phyloP scores from a whole-genome alignment of 2,329 filamentous ascomycete species.

The Colletotrichum incanum region DNA sequence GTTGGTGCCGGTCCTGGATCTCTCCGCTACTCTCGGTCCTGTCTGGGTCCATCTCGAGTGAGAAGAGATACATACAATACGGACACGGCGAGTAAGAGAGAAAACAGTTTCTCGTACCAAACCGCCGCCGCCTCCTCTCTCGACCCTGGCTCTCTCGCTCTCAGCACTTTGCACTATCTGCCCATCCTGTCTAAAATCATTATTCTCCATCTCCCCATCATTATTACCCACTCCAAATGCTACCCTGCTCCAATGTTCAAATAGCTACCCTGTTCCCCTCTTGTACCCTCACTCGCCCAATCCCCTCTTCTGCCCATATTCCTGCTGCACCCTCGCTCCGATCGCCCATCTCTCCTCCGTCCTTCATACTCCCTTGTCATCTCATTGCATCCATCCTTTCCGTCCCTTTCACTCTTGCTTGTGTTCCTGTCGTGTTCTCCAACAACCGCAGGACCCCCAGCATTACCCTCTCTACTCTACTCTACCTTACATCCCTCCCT shows the following conservation, averaged over 20 bases:
- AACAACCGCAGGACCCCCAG: constrained; percentile 25
- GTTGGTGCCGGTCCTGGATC: constrained; percentile 8
- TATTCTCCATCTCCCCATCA: constrained; percentile 38
- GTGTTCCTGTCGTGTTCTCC: constrained; percentile 26
- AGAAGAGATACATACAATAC: background rate
- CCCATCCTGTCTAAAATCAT: constrained; percentile 12
- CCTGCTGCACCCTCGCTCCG: constrained; percentile 47
- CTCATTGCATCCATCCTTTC: constrained; percentile 41
- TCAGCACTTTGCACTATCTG: background rate
- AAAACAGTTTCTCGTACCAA: constrained; percentile 10
- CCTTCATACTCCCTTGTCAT: constrained; percentile 42
- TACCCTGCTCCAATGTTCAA: constrained; percentile 53
- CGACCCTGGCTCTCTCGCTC: constrained; percentile 2
- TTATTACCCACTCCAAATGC: constrained; percentile 53
- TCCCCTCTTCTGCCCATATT: constrained; percentile 32
- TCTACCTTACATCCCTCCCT: background rate
- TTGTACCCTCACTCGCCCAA: constrained; percentile 48
- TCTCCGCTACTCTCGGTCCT: background rate
- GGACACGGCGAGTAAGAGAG: constrained; percentile 7
- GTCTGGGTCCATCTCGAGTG: constrained; percentile 2
- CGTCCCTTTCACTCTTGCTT: constrained; percentile 17
- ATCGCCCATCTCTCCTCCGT: constrained; percentile 43
- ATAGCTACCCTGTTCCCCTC: constrained; percentile 52
- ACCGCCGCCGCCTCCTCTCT: constrained; percentile 6
- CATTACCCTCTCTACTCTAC: constrained; percentile 6